Conservation (phyloP, 352 stramenopile species). For the Saprolegnia diclina region DNA sequence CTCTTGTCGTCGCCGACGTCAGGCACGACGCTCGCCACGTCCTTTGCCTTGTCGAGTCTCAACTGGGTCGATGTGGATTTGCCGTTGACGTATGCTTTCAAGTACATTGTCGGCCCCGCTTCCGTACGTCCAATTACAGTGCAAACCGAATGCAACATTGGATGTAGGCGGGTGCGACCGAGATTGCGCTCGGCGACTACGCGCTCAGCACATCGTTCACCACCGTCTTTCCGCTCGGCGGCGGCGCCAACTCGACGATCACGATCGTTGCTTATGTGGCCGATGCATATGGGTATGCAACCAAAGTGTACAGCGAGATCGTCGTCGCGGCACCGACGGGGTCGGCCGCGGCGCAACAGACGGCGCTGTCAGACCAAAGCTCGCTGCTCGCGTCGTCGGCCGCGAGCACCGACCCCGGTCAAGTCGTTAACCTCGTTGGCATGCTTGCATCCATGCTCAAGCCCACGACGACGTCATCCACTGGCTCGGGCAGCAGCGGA, state of each 20-base stretch:
- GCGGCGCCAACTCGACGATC: constrained; percentile 57
- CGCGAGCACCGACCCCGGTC: constrained; percentile 38
- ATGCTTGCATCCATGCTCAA: constrained; percentile 13
- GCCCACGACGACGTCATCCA: background rate
- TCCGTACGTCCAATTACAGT: constrained; percentile 26
- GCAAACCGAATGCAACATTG: background rate
- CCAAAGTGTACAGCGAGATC: constrained; percentile 23
- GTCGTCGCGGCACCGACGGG: background rate
- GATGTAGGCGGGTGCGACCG: constrained; percentile 28
- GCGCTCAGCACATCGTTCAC: constrained; percentile 49
- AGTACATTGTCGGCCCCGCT: constrained; percentile 56
- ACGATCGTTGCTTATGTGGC: constrained; percentile 60
- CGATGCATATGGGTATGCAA: constrained; percentile 46
- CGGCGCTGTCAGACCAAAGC: background rate
- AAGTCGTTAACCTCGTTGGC: constrained; percentile 54
- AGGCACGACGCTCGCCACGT: constrained; percentile 51
- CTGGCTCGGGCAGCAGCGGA: background rate
- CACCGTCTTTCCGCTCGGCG: constrained; percentile 36
- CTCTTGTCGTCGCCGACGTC: constrained; percentile 37
- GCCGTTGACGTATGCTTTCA: constrained; percentile 62
- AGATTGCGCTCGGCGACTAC: constrained; percentile 50
- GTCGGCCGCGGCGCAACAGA: background rate
- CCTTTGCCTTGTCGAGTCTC: constrained; percentile 41
- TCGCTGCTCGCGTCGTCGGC: background rate
- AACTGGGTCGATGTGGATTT: constrained; percentile 69